phyloP scores from a whole-genome alignment of 306 rosid genomes.

The Acacia acuminata region DNA sequence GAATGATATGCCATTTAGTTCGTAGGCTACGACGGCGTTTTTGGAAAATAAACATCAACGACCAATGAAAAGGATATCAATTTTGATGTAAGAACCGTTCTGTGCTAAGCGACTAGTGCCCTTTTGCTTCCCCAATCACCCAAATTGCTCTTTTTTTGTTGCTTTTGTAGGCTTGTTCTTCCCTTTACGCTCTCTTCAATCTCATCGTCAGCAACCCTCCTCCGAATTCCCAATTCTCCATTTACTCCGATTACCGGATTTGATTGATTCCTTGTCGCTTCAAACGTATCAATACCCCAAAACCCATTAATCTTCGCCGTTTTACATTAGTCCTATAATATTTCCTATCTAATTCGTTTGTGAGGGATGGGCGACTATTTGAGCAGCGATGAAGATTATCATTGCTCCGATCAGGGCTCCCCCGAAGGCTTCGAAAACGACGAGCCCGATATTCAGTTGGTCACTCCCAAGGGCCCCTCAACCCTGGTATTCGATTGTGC shows the following conservation, averaged over 20 bases:
- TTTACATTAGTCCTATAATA: neutral
- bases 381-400: slow-evolving; percentile 68
- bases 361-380: slow-evolving; percentile 57
- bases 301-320: neutral
- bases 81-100: neutral
- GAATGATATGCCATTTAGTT: no score
- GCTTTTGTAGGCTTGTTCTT: neutral
- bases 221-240: slow-evolving; percentile 27
- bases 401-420: slow-evolving; percentile 75
- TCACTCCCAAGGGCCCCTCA: slow-evolving; percentile 61
- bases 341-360: neutral
- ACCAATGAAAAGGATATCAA: neutral
- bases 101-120: neutral
- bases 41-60: neutral
- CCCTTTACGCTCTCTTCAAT: neutral
- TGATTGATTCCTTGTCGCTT: slow-evolving; percentile 27
- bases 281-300: neutral
- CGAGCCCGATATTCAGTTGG: slow-evolving; percentile 50
- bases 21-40: neutral
- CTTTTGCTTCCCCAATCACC: neutral
- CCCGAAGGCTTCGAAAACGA: slow-evolving; percentile 69
- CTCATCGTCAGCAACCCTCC: slow-evolving; percentile 28
- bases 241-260: slow-evolving; percentile 38
- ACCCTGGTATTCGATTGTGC: slow-evolving; percentile 56
- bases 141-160: neutral